Conservation (phyloP, 257 asterid genomes). For the Scutellaria baicalensis region DNA sequence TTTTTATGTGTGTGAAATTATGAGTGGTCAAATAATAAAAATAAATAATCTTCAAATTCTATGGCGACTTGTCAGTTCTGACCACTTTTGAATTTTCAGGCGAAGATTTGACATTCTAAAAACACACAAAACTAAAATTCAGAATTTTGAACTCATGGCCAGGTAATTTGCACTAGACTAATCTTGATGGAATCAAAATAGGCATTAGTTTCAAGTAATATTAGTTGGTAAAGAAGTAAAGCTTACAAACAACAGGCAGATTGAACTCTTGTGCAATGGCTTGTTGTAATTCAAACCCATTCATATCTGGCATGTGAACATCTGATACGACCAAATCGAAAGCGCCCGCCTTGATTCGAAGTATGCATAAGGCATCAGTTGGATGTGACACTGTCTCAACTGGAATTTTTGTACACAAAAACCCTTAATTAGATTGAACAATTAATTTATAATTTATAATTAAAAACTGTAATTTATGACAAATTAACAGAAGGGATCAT, state of each 20-base stretch:
- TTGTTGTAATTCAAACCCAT: conserved; percentile 41
- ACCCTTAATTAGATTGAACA: background rate
- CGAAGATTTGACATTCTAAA: no score
- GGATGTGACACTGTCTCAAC: conserved; percentile 46
- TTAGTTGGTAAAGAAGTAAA: background rate
- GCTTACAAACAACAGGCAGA: conserved; percentile 54
- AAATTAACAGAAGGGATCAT: no score
- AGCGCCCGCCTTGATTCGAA: conserved; percentile 27
- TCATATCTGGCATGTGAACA: conserved; percentile 51
- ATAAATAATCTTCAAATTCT: no score
- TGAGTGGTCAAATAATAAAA: no score
- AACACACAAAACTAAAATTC: no score
- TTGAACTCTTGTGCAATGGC: conserved; percentile 38
- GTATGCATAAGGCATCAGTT: conserved; percentile 39
- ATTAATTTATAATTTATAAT: no score
- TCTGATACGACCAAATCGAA: conserved; percentile 46
- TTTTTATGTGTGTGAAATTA: no score
- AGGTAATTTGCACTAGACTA: background rate
- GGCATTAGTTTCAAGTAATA: no score
- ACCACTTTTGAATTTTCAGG: no score
- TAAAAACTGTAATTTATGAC: no score
- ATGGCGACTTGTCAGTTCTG: no score
- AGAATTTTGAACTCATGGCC: background rate
- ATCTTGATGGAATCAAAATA: no score
- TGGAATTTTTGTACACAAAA: background rate